A percentile compares a stretch with the other conserved stretches of the same genome.
These are phyloP conservation scores for Pythium scleroteichum DNA, from an alignment of 352 stramenopile genomes.

Conservation along the genomic window DNA sequence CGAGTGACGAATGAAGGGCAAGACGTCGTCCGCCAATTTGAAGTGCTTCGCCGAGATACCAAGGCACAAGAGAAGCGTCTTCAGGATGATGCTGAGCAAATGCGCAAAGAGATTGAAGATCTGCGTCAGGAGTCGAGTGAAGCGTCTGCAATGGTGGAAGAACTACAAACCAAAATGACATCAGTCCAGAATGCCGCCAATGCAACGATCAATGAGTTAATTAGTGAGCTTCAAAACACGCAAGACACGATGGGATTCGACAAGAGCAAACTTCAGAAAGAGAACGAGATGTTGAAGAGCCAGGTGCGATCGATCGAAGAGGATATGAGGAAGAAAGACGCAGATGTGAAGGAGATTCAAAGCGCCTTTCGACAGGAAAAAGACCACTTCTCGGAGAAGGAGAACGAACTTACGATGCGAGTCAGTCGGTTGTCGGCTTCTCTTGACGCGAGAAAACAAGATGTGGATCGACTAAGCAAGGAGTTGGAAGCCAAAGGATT, in stretches of 20 bases:
- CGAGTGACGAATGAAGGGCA: conserved; percentile 53
- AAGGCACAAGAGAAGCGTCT: conserved; percentile 44
- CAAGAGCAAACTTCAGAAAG: conserved; percentile 50
- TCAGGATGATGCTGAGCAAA: conserved; percentile 40
- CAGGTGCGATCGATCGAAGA: conserved; percentile 50
- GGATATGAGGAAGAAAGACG: conserved; percentile 44
- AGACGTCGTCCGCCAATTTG: conserved; percentile 57
- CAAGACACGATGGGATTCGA: conserved; percentile 62
- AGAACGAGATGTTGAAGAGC: conserved; percentile 38
- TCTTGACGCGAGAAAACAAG: conserved; percentile 63
- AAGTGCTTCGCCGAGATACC: conserved; percentile 60
- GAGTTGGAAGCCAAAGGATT: conserved; percentile 51
- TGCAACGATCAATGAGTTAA: conserved; percentile 76
- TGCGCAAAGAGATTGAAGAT: conserved; percentile 55
- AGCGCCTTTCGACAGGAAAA: conserved; percentile 31
- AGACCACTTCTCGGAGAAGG: conserved; percentile 29
- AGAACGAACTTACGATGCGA: conserved; percentile 38
- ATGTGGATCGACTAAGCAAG: conserved; percentile 53
- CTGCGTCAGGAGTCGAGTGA: conserved; percentile 43
- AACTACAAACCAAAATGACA: conserved; percentile 66
- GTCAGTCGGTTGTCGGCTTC: conserved; percentile 29
- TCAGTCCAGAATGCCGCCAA: conserved; percentile 76
- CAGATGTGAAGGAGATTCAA: conserved; percentile 40
- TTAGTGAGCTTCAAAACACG: conserved; percentile 54
- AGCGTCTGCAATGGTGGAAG: conserved; percentile 38